These are phyloP conservation scores for Nannochloropsis gaditana DNA, from an alignment of 108 stramenopile species.

Conservation along the genomic window DNA sequence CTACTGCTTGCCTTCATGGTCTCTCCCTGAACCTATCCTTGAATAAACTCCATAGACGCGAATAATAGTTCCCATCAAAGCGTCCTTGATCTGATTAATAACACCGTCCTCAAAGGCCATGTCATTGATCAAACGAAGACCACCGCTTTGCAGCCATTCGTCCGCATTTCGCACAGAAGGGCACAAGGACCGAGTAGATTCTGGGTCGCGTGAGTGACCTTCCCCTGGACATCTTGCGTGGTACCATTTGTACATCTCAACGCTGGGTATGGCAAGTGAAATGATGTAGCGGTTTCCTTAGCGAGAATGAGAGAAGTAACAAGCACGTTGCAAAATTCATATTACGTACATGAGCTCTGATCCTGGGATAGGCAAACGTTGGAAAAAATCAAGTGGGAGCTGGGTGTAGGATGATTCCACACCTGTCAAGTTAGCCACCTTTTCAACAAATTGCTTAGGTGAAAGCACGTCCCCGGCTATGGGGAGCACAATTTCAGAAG, in stretches of 20 bases:
- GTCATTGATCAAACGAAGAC: not conserved
- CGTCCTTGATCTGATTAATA: not conserved
- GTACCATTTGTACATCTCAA: not conserved
- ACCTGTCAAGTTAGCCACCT: not conserved
- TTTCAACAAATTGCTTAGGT: not conserved
- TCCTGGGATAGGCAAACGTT: not conserved
- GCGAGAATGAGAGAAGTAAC: not conserved
- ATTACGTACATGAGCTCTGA: not conserved
- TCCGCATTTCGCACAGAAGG: not conserved
- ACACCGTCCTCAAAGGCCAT: not conserved
- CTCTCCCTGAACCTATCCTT: not conserved
- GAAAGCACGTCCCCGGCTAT: conserved; percentile 19
- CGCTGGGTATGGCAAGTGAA: not conserved
- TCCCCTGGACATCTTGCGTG: conserved; percentile 16
- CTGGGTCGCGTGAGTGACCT: not conserved
- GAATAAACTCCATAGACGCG: not conserved
- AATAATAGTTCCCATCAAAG: not conserved
- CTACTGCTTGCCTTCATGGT: too few relatives aligned
- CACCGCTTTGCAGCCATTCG: not conserved
- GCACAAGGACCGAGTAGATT: not conserved
- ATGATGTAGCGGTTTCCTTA: not conserved
- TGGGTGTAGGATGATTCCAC: not conserved
- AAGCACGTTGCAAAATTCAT: not conserved
- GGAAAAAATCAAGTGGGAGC: not conserved
- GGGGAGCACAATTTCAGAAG: not conserved